phyloP scores from a whole-genome alignment of 495 filamentous ascomycete species.

The Friedmanniomyces endolithicus region DNA sequence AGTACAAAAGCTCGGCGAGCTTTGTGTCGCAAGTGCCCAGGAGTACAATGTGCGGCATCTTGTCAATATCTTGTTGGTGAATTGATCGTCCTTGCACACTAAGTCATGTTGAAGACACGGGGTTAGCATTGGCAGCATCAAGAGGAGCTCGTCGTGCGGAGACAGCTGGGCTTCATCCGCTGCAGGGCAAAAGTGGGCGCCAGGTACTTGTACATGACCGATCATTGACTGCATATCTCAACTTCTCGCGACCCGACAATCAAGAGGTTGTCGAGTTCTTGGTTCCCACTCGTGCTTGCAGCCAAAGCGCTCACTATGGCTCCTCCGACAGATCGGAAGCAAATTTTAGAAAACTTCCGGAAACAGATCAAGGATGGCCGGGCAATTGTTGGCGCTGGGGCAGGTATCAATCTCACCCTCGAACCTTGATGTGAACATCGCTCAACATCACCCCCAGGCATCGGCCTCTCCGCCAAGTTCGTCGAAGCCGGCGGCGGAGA shows the following conservation, averaged over 20 bases:
- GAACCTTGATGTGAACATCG: neutral
- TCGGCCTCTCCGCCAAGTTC: conserved; percentile 58
- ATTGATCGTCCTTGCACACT: neutral
- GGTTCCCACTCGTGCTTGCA: no score
- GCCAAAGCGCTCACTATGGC: no score
- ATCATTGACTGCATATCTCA: no score
- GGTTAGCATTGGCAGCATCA: neutral
- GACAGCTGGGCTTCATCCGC: neutral
- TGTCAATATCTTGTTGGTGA: neutral
- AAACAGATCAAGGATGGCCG: conserved; percentile 40
- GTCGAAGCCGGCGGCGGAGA: conserved; percentile 55
- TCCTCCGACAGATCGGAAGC: conserved; percentile 34
- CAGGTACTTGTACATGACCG: no score
- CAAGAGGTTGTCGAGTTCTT: no score
- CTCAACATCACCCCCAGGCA: conserved; percentile 31
- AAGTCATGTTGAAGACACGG: neutral
- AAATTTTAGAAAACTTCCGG: conserved; percentile 45
- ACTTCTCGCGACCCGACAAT: no score
- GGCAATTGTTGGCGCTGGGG: conserved; percentile 54
- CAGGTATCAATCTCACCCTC: conserved; percentile 33
- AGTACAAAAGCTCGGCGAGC: conserved; percentile 46
- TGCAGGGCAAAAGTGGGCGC: conserved; percentile 1
- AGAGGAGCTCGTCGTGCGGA: neutral
- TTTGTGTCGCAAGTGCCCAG: conserved; percentile 63
- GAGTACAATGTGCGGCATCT: conserved; percentile 35